Evolutionary conservation across 2,329 filamentous ascomycete genomes (phyloP).

Genomic region (Cladosporium austrohemisphaericum): DNA sequence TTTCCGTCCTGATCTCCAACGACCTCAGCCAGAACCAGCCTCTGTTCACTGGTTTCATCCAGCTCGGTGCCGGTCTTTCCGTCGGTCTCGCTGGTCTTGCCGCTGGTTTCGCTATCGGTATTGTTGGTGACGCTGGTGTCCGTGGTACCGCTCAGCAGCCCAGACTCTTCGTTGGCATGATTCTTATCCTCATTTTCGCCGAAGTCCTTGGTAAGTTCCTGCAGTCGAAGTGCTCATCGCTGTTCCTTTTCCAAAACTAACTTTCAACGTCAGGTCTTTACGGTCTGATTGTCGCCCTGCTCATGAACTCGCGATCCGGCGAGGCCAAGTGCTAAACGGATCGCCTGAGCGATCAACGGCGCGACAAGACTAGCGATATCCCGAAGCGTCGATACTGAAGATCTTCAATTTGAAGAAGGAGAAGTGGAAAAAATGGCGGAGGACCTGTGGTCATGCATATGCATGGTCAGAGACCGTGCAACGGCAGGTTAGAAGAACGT

Average conservation of each 20-base stretch:
- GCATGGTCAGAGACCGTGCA: constrained; percentile 2
- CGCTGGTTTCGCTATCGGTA: constrained; percentile 49
- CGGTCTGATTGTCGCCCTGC: constrained; percentile 94
- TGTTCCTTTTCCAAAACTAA: constrained; percentile 2
- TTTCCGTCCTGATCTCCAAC: constrained; percentile 54
- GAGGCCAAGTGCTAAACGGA: constrained; percentile 58
- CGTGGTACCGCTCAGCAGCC: constrained; percentile 81
- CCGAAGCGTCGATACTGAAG: constrained; percentile 18
- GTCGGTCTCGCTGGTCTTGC: constrained; percentile 43
- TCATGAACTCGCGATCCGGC: constrained; percentile 93
- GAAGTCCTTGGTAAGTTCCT: constrained; percentile 85
- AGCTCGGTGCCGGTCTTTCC: constrained; percentile 51
- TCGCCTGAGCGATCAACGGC: background rate
- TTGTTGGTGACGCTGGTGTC: constrained; percentile 75
- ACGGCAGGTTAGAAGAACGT: constrained; percentile 11
- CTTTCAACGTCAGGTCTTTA: constrained; percentile 70
- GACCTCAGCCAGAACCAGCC: constrained; percentile 45
- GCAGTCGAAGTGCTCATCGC: background rate
- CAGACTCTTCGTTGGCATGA: constrained; percentile 92
- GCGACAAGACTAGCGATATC: constrained; percentile 22
- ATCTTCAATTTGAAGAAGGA: background rate
- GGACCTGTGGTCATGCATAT: constrained; percentile 7
- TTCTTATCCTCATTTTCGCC: constrained; percentile 98
- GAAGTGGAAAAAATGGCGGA: constrained; percentile 2
- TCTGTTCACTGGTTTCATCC: constrained; percentile 51